phyloP scores from a whole-genome alignment of 225 moss, liverwort and hornwort species.

The Asterella californica region DNA sequence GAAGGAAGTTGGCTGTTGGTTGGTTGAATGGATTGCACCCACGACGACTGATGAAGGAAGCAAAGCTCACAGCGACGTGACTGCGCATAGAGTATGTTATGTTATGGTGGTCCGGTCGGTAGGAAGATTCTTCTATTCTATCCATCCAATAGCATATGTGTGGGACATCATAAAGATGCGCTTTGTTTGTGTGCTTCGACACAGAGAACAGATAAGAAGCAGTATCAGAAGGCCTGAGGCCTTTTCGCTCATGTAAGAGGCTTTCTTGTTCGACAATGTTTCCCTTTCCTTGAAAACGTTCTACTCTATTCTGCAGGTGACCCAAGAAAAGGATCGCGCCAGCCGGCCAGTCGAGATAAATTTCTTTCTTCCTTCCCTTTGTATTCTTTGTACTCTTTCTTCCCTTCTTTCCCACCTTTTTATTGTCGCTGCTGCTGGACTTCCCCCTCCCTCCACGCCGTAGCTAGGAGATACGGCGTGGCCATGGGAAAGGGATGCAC shows the following conservation, averaged over 20 bases:
- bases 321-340: not conserved
- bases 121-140: not conserved
- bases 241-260: not conserved
- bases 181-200: not conserved
- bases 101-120: not conserved
- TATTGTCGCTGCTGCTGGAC: not conserved
- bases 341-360: not conserved
- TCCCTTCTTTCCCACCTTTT: not conserved
- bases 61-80: not conserved
- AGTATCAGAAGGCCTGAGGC: not conserved
- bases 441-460: no score
- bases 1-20: not conserved
- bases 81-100: not conserved
- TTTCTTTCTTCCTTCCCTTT: not conserved
- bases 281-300: not conserved
- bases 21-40: not conserved
- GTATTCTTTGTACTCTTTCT: not conserved
- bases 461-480: not conserved
- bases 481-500: not conserved
- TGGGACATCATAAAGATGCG: slow-evolving; percentile 13
- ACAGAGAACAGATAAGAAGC: not conserved
- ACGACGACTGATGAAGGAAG: not conserved
- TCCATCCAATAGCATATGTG: not conserved
- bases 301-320: not conserved
- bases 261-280: not conserved